Conservation (phyloP, 306 rosid genomes). For the Cicer chorassanicum region DNA sequence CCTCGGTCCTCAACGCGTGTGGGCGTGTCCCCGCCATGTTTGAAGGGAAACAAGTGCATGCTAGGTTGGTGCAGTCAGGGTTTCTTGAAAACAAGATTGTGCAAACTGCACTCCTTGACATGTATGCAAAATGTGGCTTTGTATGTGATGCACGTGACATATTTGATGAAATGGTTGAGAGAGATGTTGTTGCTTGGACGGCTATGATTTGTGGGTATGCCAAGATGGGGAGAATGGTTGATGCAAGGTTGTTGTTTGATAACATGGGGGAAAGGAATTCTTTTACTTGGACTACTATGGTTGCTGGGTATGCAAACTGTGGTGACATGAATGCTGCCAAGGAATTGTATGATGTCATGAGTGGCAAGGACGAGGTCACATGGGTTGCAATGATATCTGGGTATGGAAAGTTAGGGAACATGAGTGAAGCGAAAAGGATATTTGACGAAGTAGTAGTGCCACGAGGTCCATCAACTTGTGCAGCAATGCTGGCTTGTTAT, state of each 20-base stretch:
- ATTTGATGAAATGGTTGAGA: slow-evolving; percentile 63
- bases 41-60: slow-evolving; percentile 68
- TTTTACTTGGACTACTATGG: slow-evolving; percentile 72
- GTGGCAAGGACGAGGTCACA: slow-evolving; percentile 49
- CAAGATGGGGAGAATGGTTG: slow-evolving; percentile 68
- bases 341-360: slow-evolving; percentile 61
- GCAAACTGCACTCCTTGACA: slow-evolving; percentile 65
- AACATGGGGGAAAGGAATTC: slow-evolving; percentile 59
- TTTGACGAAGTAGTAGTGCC: slow-evolving; percentile 52
- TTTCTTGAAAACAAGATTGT: slow-evolving; percentile 61
- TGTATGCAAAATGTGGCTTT: slow-evolving; percentile 74
- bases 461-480: slow-evolving; percentile 55
- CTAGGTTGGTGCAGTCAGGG: slow-evolving; percentile 55
- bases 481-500: slow-evolving; percentile 81
- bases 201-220: slow-evolving; percentile 72
- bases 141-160: slow-evolving; percentile 57
- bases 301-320: slow-evolving; percentile 70
- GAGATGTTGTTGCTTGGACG: slow-evolving; percentile 75
- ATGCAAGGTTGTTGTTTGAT: slow-evolving; percentile 66
- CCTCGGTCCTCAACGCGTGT: slow-evolving; percentile 70
- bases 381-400: slow-evolving; percentile 79
- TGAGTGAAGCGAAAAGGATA: slow-evolving; percentile 56
- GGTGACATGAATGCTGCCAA: slow-evolving; percentile 71
- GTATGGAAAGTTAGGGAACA: slow-evolving; percentile 66
- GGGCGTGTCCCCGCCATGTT: slow-evolving; percentile 50